Conservation (phyloP, 2,329 filamentous ascomycete species). For the Botrytis deweyae region DNA sequence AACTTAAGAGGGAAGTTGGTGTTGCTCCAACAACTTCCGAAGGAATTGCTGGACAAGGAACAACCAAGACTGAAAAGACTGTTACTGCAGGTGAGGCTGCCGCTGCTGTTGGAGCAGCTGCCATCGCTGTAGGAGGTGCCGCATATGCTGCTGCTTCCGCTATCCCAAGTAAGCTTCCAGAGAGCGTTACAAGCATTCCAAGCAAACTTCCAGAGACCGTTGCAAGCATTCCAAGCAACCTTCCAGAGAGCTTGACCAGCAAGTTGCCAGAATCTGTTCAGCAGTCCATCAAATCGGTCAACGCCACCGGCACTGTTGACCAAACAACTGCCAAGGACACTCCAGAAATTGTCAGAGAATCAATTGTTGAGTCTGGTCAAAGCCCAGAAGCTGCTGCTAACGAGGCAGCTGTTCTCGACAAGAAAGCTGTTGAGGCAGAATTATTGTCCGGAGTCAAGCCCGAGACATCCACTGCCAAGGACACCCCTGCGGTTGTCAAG, state of each 20-base stretch:
- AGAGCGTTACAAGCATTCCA: conserved; percentile 46
- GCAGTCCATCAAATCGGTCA: conserved; percentile 51
- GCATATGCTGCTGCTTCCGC: conserved; percentile 46
- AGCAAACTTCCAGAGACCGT: conserved; percentile 50
- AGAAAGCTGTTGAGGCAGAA: conserved; percentile 72
- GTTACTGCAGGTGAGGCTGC: conserved; percentile 46
- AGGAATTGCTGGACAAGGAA: conserved; percentile 52
- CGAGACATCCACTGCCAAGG: conserved; percentile 42
- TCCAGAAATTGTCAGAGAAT: conserved; percentile 57
- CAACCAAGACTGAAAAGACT: conserved; percentile 53
- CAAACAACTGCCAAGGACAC: conserved; percentile 52
- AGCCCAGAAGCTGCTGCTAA: conserved; percentile 71
- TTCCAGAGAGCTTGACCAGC: conserved; percentile 54
- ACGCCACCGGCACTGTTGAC: conserved; percentile 34
- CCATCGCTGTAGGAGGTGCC: conserved; percentile 45
- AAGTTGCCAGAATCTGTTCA: conserved; percentile 56
- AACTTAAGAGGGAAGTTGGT: conserved; percentile 66
- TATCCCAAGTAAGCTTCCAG: conserved; percentile 53
- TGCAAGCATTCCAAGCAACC: conserved; percentile 46
- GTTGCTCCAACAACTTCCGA: conserved; percentile 58
- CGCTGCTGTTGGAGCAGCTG: conserved; percentile 47
- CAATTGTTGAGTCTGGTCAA: conserved; percentile 56
- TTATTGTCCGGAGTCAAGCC: conserved; percentile 63
- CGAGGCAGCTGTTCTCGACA: conserved; percentile 68
- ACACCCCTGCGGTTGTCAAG: conserved; percentile 57